phyloP scores from a whole-genome alignment of 1,139 yeast species.

The Hansenula anomala region DNA sequence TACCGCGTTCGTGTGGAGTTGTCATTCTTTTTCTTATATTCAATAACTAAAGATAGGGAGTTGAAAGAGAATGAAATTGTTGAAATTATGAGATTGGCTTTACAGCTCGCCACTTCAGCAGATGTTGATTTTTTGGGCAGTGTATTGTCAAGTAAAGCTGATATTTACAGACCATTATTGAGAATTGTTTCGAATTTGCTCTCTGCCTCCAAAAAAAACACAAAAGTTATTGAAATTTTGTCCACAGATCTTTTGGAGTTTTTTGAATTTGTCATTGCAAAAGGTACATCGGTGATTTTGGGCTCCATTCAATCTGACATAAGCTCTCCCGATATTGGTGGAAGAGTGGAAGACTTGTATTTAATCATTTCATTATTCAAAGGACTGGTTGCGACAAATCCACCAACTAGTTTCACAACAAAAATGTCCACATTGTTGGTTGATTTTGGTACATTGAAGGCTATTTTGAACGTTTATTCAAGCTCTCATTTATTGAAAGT shows the following conservation, averaged over 20 bases:
- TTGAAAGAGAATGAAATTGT: constrained; percentile 23
- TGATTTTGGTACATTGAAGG: constrained; percentile 56
- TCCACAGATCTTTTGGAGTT: constrained; percentile 50
- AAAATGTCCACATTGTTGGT: constrained; percentile 50
- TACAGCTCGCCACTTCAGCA: constrained; percentile 40
- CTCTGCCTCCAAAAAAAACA: constrained; percentile 37
- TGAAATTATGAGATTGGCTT: constrained; percentile 23
- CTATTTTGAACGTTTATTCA: constrained; percentile 62
- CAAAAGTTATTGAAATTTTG: constrained; percentile 39
- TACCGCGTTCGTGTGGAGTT: constrained; percentile 63
- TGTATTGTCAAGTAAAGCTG: constrained; percentile 33
- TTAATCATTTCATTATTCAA: constrained; percentile 61
- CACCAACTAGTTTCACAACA: constrained; percentile 43
- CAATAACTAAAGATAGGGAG: constrained; percentile 29
- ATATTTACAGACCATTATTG: constrained; percentile 54
- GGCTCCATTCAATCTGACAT: constrained; percentile 53
- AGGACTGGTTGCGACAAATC: constrained; percentile 47
- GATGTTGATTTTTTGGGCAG: constrained; percentile 42
- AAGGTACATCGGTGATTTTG: constrained; percentile 51
- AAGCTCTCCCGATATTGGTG: constrained; percentile 30
- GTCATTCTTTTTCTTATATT: constrained; percentile 59
- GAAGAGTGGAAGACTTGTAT: constrained; percentile 59
- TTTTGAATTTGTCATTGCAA: constrained; percentile 55
- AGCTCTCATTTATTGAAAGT: constrained; percentile 60
- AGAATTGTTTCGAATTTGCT: constrained; percentile 52